A percentile compares a stretch with the other conserved stretches of the same genome.
These are phyloP conservation scores for Ambrosiella xylebori DNA, from an alignment of 2,329 filamentous ascomycete species.

Conservation along the genomic window DNA sequence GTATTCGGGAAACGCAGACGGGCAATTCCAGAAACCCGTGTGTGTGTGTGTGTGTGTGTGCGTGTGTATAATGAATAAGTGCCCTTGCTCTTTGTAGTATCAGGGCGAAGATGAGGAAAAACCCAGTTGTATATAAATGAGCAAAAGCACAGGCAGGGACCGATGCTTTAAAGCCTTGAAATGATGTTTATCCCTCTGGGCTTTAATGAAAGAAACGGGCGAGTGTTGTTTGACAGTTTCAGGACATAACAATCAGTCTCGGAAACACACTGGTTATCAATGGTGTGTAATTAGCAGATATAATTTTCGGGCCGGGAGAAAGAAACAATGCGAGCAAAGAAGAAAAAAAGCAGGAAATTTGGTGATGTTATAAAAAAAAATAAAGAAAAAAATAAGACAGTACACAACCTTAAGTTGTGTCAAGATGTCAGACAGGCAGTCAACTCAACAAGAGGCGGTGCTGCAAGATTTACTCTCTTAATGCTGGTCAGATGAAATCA, in stretches of 20 bases:
- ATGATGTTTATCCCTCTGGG: background rate
- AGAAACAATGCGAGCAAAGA: no score
- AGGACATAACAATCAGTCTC: background rate
- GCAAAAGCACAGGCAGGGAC: conserved; percentile 4
- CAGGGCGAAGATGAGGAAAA: conserved; percentile 1
- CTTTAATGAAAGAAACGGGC: background rate
- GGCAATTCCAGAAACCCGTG: background rate
- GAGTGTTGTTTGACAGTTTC: background rate
- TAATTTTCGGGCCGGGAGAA: no score
- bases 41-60: background rate
- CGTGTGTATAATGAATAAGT: background rate
- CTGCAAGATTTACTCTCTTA: no score
- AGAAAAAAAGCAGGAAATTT: no score
- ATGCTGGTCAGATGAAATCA: no score
- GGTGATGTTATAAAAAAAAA: no score
- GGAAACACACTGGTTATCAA: background rate
- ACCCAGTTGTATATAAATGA: background rate
- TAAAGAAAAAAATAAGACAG: no score
- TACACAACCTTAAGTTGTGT: no score
- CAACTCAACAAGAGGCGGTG: no score
- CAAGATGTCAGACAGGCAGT: no score
- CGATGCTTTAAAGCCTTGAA: background rate
- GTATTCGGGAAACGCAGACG: background rate
- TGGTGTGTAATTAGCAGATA: background rate
- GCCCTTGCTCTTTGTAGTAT: conserved; percentile 3